Percentiles rank a stretch among this genome's conserved stretches.
phyloP scores from a whole-genome alignment of 192 early-diverging fungal genomes.

The Entomortierella parvispora region DNA sequence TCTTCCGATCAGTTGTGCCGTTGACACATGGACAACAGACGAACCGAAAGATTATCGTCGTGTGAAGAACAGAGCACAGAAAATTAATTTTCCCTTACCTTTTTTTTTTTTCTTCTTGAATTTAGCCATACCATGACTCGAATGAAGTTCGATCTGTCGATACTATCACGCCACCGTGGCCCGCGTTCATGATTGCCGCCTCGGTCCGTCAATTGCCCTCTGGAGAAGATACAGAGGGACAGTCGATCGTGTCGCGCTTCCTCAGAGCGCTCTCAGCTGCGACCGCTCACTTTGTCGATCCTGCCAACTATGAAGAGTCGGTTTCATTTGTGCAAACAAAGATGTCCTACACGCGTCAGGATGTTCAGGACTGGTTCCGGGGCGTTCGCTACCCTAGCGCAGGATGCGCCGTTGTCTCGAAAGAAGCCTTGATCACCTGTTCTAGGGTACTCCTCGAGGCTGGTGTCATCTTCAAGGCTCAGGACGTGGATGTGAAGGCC shows the following conservation, averaged over 20 bases:
- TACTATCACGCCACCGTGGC: conserved; percentile 89
- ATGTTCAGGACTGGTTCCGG: conserved; percentile 76
- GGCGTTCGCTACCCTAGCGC: conserved; percentile 62
- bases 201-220: conserved; percentile 50
- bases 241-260: conserved; percentile 51
- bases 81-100: background rate
- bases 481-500: conserved; percentile 27
- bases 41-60: conserved; percentile 1
- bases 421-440: conserved; percentile 57
- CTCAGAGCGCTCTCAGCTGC: conserved; percentile 47
- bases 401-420: conserved; percentile 53
- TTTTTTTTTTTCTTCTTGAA: background rate
- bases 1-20: too few relatives aligned
- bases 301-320: conserved; percentile 55
- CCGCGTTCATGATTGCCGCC: conserved; percentile 86
- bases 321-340: conserved; percentile 58
- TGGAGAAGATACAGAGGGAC: conserved; percentile 16
- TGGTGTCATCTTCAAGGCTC: conserved; percentile 56
- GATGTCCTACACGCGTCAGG: conserved; percentile 62
- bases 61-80: background rate
- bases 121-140: conserved; percentile 72
- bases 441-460: conserved; percentile 64
- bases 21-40: too few relatives aligned
- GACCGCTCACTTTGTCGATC: conserved; percentile 56
- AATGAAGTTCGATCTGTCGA: conserved; percentile 76